Base-by-base conservation (phyloP, 2,329 filamentous ascomycete species). In the Cercospora brassicicola region DNA sequence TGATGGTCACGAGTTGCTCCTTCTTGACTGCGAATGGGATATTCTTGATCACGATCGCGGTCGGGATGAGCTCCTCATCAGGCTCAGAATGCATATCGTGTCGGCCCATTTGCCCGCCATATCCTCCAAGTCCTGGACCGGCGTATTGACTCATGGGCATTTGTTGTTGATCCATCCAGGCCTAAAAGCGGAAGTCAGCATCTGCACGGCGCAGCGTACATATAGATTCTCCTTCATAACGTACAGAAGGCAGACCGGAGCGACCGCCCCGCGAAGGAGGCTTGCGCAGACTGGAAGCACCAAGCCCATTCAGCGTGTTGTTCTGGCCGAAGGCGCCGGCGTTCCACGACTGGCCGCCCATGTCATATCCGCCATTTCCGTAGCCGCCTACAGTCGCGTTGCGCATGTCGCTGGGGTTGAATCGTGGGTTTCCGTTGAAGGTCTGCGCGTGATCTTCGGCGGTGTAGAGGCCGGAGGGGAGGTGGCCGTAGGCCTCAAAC, bases 11-110 rank as follows among this genome's bases (percentile, higher is more conserved):
- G 45, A 99, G 86, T 76, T 94, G 93, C 81, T 99, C 95, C 82
- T 98, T 98, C 80, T 97, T 94, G 66, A 98, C 93, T 30, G 96
- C 95, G 79, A 99, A 99, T 0, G 96, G 95, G 42, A 99, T 99
- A 79, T 99, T 99, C 84, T 99, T 99, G 82, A 99, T 98, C 67
- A 99, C 95, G 75, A 99, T 98, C 64, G 95, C 95, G 3, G 95
- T 99, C 2, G 94, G 94, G 68, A 99, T 99, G 69, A 99, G 88
- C 82, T 98, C 94, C 73, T 97, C 94, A 66, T 89, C 86, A 59
- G 88, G 86, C 67, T 84, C 83, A 42, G 83, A 82, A 66, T 80
- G 75, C 72, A 85, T 81, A 66, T 81, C 83, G 72, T 79, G 81
- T 72, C 78, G 80, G n/a, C 69, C 70, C 72, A 81, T 82, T 39